Conservation (phyloP, 768 basidiomycete genomes). For the Xerocomellus chrysenteron region DNA sequence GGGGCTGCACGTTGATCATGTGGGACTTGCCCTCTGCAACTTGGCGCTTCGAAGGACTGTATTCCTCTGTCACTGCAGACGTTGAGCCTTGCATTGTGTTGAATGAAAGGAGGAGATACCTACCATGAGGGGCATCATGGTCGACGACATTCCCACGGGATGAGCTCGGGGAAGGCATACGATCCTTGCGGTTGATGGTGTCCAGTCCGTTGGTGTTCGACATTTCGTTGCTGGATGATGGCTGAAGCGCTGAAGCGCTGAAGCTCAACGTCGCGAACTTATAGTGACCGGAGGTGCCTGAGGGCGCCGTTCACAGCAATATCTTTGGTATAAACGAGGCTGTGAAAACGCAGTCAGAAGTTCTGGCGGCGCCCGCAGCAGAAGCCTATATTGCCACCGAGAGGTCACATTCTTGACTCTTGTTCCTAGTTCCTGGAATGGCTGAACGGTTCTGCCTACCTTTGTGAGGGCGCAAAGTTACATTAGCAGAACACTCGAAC, state of each 20-base stretch:
- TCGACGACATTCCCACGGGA: slow-evolving; percentile 68
- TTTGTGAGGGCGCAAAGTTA: not conserved
- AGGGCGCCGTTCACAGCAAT: slow-evolving; percentile 1
- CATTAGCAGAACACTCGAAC: not conserved
- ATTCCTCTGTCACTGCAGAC: slow-evolving; percentile 64
- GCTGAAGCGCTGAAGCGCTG: too few species aligned
- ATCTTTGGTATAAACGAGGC: not conserved
- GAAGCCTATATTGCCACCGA: not conserved
- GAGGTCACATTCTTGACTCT: not conserved
- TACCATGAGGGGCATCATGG: slow-evolving; percentile 66
- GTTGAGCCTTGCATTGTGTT: slow-evolving; percentile 9
- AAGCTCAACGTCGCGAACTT: slow-evolving; percentile 7
- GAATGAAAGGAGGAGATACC: slow-evolving; percentile 19
- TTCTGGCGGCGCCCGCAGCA: slow-evolving; percentile 2
- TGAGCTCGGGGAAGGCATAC: slow-evolving; percentile 39
- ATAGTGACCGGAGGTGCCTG: slow-evolving; percentile 8
- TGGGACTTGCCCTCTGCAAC: slow-evolving; percentile 31
- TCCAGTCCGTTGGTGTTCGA: slow-evolving; percentile 23
- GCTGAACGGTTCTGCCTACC: too few species aligned
- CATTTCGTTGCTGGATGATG: slow-evolving; percentile 14
- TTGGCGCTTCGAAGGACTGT: slow-evolving; percentile 35
- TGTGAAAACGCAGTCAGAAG: not conserved
- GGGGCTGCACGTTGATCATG: slow-evolving; percentile 79
- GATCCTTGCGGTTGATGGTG: slow-evolving; percentile 51
- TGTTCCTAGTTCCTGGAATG: too few species aligned